These are phyloP conservation scores for Moesziomyces sp. DNA, from an alignment of 1,284 basidiomycete species.

Conservation along the genomic window DNA sequence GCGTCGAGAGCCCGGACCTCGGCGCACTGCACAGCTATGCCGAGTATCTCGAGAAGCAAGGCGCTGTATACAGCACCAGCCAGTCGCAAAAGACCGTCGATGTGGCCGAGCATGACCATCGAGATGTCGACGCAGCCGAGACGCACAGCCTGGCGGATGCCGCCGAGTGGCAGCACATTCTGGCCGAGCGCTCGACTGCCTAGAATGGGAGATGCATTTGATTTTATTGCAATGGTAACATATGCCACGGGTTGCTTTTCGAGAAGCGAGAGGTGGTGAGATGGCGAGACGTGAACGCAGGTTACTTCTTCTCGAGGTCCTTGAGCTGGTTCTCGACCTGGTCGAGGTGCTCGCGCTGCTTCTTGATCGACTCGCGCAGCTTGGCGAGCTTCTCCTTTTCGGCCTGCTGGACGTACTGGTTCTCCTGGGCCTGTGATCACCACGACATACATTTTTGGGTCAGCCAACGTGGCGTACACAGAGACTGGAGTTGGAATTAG, in stretches of 20 bases:
- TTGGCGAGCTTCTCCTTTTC: constrained; percentile 63
- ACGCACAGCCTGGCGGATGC: constrained; percentile 17
- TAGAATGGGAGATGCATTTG: constrained; percentile 1
- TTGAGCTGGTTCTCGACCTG: constrained; percentile 53
- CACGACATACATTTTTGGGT: no score
- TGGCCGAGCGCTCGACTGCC: constrained; percentile 31
- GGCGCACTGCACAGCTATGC: constrained; percentile 38
- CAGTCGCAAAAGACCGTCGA: constrained; percentile 7
- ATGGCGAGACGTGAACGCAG: background rate
- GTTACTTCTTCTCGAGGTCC: constrained; percentile 55
- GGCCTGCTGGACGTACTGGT: constrained; percentile 57
- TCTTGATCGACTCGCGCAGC: constrained; percentile 53
- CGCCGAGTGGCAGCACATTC: constrained; percentile 29
- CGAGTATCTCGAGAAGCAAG: constrained; percentile 28
- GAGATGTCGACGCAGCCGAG: constrained; percentile 19
- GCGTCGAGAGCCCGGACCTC: constrained; percentile 43
- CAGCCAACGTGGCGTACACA: no score
- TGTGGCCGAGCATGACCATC: constrained; percentile 6
- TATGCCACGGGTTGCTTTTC: background rate
- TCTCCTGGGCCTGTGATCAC: constrained; percentile 45
- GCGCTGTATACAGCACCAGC: constrained; percentile 4
- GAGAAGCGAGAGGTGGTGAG: constrained; percentile 10
- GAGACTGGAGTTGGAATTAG: background rate
- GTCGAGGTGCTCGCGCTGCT: constrained; percentile 57
- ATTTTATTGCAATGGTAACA: constrained; percentile 6